These are phyloP conservation scores for Cornus kousa DNA, from an alignment of 148 eudicot genomes.

Conservation along the genomic window DNA sequence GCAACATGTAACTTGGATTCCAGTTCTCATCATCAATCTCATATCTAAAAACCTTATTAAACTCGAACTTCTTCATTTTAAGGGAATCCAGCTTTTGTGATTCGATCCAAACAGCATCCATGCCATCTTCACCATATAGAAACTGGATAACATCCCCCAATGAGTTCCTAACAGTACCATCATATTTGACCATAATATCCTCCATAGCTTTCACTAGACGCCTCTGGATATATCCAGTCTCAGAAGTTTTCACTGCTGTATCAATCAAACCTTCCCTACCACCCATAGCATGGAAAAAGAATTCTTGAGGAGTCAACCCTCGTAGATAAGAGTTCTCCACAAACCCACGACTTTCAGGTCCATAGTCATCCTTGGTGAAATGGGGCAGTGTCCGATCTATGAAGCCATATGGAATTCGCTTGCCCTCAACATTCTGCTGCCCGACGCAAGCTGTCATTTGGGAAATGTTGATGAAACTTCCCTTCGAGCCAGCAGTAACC, in stretches of 20 bases:
- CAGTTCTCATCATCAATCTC: constrained; percentile 80
- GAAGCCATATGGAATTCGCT: constrained; percentile 95
- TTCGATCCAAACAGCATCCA: constrained; percentile 99
- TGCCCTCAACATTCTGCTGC: constrained; percentile 99
- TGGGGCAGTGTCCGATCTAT: constrained; percentile 92
- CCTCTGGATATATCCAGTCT: constrained; percentile 97
- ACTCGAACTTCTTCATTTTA: constrained; percentile 72
- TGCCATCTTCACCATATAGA: constrained; percentile 98
- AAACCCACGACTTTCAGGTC: constrained; percentile 99
- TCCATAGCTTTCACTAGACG: constrained; percentile 99
- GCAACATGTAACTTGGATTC: constrained; percentile 87
- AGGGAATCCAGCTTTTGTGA: constrained; percentile 83
- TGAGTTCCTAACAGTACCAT: constrained; percentile 94
- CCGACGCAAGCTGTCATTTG: constrained; percentile 99
- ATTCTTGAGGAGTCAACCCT: constrained; percentile 96
- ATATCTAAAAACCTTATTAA: constrained; percentile 55
- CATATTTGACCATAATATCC: constrained; percentile 99
- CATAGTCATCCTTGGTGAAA: constrained; percentile 95
- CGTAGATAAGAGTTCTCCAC: constrained; percentile 97
- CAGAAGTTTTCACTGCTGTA: constrained; percentile 98
- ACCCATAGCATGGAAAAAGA: constrained; percentile 99
- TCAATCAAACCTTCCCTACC: constrained; percentile 99
- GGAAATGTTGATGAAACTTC: constrained; percentile 98
- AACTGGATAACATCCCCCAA: constrained; percentile 98
- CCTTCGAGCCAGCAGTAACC: constrained; percentile 99